A percentile compares a stretch with the other conserved stretches of the same genome.
Conservation (phyloP, 2,329 filamentous ascomycete species). For the Grosmannia penicillata region DNA sequence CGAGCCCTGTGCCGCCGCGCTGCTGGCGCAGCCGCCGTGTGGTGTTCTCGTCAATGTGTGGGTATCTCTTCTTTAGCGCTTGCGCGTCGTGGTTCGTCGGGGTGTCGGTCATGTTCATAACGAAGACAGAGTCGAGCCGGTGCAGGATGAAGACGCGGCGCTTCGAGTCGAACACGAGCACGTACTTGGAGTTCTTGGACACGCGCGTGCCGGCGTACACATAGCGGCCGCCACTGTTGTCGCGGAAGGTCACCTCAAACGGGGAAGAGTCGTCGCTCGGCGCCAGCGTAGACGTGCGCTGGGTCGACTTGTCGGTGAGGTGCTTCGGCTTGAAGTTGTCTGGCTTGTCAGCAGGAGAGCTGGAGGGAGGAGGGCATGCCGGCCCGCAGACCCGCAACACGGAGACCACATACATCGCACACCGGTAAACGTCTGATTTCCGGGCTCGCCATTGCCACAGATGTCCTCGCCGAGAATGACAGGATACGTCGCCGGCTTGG, state of each 20-base stretch:
- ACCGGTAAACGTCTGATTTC: conserved; percentile 44
- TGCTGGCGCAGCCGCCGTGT: conserved; percentile 6
- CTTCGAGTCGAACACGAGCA: conserved; percentile 61
- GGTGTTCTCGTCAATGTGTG: conserved; percentile 38
- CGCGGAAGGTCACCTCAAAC: conserved; percentile 40
- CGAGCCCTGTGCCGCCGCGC: not conserved
- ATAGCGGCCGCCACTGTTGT: conserved; percentile 38
- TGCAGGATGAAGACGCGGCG: conserved; percentile 71
- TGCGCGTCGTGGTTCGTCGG: conserved; percentile 50
- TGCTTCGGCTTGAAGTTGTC: conserved; percentile 47
- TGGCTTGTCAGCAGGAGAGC: conserved; percentile 14
- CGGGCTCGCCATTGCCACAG: conserved; percentile 29
- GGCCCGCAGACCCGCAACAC: not conserved
- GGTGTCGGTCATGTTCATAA: conserved; percentile 68
- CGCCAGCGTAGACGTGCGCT: conserved; percentile 14
- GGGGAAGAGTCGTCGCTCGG: conserved; percentile 24
- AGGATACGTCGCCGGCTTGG: conserved; percentile 44
- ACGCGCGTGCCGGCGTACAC: conserved; percentile 45
- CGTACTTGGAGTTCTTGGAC: conserved; percentile 41
- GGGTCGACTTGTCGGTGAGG: conserved; percentile 33
- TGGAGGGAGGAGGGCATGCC: not conserved
- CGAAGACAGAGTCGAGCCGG: conserved; percentile 64
- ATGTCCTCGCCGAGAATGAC: conserved; percentile 49
- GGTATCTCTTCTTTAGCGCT: conserved; percentile 50
- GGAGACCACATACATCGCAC: conserved; percentile 34